Base-by-base conservation (phyloP, 139 green algal species). In the Penium margaritaceum region DNA sequence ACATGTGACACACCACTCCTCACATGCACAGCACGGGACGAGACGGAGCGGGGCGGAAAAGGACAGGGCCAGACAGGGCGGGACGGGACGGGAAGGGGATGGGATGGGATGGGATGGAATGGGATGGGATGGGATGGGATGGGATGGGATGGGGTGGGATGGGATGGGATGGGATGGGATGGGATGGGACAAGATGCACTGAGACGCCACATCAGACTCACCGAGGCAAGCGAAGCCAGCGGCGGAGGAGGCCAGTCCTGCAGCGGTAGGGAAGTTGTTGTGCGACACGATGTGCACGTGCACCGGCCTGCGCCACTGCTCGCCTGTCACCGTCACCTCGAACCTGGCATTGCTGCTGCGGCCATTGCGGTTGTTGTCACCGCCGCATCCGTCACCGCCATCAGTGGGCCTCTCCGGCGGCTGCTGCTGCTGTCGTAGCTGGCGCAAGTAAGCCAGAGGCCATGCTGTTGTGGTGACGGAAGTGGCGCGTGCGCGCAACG, bases 251-350 rank as follows among this genome's bases (percentile, higher is more conserved):
- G 75, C 75, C 27, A 82, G 75, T 24, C 75, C 75, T 14, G 75
- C 75, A 17, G 75, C 75, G 32, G 75, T 82, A 27, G 75, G 75
- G 54, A 82, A 82, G 70, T 79, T 82, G 64, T 82, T 82, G 21
- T 7, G 14, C 27, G 75, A 82, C 21, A 62, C 75, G 9, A 82
- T 37, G 69, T 82, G 75, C 33, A 82, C 12, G 1, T 63, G 29
- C 12, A 81, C 38, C 17, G 61, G 33, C 66, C 58, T 69, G 46
- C 74, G 72, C 19, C 30, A 51, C 32, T 14, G 43, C 17, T 35
- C 24, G 15, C 19, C 74, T 12, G 78, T 63, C 35, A 67, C 71
- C 63, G 46, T 41, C 19, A n/a, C 24, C 41, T 46, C n/a, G n/a
- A n/a, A n/a, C n/a, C n/a, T n/a, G n/a, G n/a, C n/a, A n/a, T n/a